Evolutionary conservation across 768 basidiomycete genomes (phyloP), one percentile per base, ranked within the genome.

Genomic region (Lyophyllum decastes): DNA sequence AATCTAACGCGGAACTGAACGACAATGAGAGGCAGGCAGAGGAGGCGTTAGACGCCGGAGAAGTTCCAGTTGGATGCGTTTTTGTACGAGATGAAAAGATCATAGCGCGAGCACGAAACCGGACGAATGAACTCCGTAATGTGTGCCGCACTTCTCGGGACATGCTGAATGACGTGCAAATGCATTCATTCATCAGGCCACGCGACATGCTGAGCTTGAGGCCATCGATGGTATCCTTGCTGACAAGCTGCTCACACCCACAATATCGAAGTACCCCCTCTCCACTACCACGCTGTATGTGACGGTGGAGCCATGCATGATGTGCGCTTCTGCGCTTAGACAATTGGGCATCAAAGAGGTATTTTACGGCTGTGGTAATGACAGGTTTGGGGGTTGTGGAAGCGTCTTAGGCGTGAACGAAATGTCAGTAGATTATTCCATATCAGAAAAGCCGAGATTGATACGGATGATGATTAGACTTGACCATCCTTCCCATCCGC

Each of bases 291-390:
- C 86, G 2, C 84, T 98, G 26, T 99, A 98, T 70, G 97, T 98
- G 51, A 99, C 97, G 4, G 97, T 99, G 52, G 96, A 99, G 73
- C 97, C 96, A 0, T 99, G 97, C 73, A 94, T 98, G 70, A 98
- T 98, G 97, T 99, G 97, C 63, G 94, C 95, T 12, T 94, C 93
- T 22, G 97, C 96, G 11, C 81, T 99, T 33, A 84, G 96, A 53
- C 97, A 98, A 73, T 73, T 96, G 60, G 95, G 95, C 16, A 93
- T 99, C 64, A 87, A 86, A 56, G 81, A 89, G 61, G 96, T 98
- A 6, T 90, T 86, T 59, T 98, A 92, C 69, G 97, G 97, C 1
- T 96, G 94, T 70, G 90, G 83, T 21, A 99, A 99, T 70, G 96
- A 97, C 61, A 82, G 95, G 58, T 98, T 99, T 63, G 96, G 97